phyloP scores from a whole-genome alignment of 768 basidiomycete species.

The Clitopilus hobsonii region DNA sequence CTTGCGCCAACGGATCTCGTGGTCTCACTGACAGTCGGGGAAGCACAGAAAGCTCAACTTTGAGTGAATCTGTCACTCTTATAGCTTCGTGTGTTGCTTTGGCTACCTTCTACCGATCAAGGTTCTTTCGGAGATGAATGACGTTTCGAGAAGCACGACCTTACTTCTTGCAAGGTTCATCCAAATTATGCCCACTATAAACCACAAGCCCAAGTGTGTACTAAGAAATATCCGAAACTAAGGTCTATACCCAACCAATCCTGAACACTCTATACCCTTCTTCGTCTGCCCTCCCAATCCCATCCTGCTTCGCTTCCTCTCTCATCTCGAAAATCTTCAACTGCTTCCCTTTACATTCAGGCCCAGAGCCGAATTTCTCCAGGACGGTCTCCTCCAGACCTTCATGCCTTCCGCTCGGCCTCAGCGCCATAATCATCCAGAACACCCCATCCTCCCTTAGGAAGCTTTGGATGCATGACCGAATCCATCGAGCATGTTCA shows the following conservation, averaged over 20 bases:
- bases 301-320: conserved; percentile 42
- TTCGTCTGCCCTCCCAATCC: conserved; percentile 68
- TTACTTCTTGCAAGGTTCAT: too few species aligned
- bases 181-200: too few species aligned
- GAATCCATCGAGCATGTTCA: conserved; percentile 66
- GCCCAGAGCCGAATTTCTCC: conserved; percentile 39
- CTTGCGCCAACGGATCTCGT: too few species aligned
- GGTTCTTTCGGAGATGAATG: too few species aligned
- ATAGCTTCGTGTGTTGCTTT: too few species aligned
- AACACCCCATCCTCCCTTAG: conserved; percentile 43
- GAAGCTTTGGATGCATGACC: conserved; percentile 48
- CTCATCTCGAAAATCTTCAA: conserved; percentile 37
- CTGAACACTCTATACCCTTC: conserved; percentile 62
- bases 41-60: too few species aligned
- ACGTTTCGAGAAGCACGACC: too few species aligned
- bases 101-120: too few species aligned
- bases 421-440: conserved; percentile 69
- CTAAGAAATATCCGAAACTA: too few species aligned
- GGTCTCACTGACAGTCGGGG: too few species aligned
- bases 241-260: conserved; percentile 73
- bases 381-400: conserved; percentile 55
- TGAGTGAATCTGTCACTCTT: too few species aligned
- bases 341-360: not conserved
- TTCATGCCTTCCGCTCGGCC: conserved; percentile 61
- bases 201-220: too few species aligned